Evolutionary conservation across 2,329 filamentous ascomycete species (phyloP), one percentile per base, ranked within the genome.

Genomic region (Chrysoporthe austroafricana): DNA sequence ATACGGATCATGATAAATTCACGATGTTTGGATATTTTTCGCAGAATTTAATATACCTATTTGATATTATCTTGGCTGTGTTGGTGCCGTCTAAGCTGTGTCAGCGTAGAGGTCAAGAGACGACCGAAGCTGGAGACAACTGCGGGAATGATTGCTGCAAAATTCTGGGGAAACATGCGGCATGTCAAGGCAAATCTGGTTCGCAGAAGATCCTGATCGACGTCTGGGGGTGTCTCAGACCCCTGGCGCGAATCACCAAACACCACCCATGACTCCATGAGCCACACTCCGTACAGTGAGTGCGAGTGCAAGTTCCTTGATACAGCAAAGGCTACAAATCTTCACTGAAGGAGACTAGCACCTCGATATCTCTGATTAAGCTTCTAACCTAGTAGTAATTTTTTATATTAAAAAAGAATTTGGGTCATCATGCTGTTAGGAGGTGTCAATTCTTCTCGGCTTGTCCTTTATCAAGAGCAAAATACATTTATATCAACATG

Each of bases 151-250:
- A 8, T 13, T 11, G 13, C 21, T 14, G 26, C 9, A 3, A 52
- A 13, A 26, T 52, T 13, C 13, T 54, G 26, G 16, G 21, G 26
- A 34, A 6, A 16, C 16, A 2, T 32, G 48, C 11, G 21, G 14
- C 48, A 52, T 34, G 65, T 42, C 59, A 66, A 63, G 60, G 60
- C 46, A 39, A 58, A 32, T 39, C 59, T 58, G 56, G 62, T 44
- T 46, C 39, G 52, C 21, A 61, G 66, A 39, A 52, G 57, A 68
- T 68, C 62, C 50, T 58, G 66, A 68, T 68, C 62, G 57, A 58
- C 62, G 43, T 54, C 18, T 14, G 26, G 56, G 61, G 52, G 46
- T 44, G 56, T 68, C 57, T 68, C 66, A 62, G 48, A 63, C 32
- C 60, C 54, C 54, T 57, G 32, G 34, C 54, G 34, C 54, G 54